These are phyloP conservation scores for Rubus idaeus DNA, from an alignment of 306 rosid genomes.

Conservation along the genomic window DNA sequence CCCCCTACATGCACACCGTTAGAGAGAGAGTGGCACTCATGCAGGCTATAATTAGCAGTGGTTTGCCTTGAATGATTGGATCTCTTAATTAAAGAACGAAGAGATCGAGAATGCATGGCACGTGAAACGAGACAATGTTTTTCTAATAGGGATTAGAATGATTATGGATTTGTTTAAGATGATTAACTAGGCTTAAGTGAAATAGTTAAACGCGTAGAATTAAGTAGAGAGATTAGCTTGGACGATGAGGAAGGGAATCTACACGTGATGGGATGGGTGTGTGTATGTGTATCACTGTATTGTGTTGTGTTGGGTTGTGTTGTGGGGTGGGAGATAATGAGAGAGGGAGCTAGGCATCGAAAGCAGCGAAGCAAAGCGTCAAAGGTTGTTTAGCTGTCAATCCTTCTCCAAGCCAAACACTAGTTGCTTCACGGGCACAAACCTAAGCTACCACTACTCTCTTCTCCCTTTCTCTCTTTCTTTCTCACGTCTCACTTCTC, in stretches of 20 bases:
- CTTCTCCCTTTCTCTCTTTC: neutral
- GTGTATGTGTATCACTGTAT: neutral
- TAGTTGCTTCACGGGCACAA: constrained; percentile 2
- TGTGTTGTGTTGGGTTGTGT: neutral
- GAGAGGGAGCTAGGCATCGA: constrained; percentile 43
- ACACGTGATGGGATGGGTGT: constrained; percentile 45
- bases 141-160: no score
- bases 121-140: constrained; percentile 21
- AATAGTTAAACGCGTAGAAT: constrained; percentile 1
- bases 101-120: neutral
- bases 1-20: no score
- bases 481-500: neutral
- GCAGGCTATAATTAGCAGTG: neutral
- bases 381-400: constrained; percentile 85
- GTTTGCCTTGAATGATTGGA: neutral
- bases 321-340: neutral
- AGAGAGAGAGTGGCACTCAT: no score
- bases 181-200: neutral
- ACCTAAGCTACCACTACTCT: neutral
- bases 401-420: constrained; percentile 45
- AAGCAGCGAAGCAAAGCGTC: constrained; percentile 51
- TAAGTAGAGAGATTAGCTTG: no score
- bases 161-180: neutral
- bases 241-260: constrained; percentile 41
- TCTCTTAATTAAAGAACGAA: neutral